These are phyloP conservation scores for Amaranthus cruentus DNA, from an alignment of 148 eudicot genomes.

Conservation along the genomic window DNA sequence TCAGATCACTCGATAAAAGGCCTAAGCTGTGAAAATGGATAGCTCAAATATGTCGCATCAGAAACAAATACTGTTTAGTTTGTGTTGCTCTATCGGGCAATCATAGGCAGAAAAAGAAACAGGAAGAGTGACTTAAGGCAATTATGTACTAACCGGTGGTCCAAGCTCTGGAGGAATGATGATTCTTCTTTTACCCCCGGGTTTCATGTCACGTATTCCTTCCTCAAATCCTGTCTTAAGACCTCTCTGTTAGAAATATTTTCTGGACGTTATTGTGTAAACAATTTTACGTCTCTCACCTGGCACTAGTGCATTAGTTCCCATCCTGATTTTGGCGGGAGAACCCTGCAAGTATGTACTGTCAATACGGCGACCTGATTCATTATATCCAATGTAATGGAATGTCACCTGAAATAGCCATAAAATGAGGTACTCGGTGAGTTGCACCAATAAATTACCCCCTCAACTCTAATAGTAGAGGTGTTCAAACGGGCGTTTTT, in stretches of 20 bases:
- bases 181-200: slow-evolving; percentile 93
- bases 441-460: background rate
- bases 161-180: slow-evolving; percentile 97
- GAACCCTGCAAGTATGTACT: slow-evolving; percentile 86
- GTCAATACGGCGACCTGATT: slow-evolving; percentile 96
- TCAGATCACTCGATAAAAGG: background rate
- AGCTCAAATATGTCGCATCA: background rate
- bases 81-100: background rate
- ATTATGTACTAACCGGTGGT: slow-evolving; percentile 71
- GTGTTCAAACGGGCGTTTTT: no score
- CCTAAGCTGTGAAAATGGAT: background rate
- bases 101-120: background rate
- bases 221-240: slow-evolving; percentile 73
- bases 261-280: background rate
- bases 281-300: slow-evolving; percentile 33
- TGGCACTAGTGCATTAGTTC: slow-evolving; percentile 86
- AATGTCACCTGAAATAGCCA: slow-evolving; percentile 58
- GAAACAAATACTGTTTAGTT: background rate
- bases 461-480: background rate
- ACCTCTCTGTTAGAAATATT: slow-evolving; percentile 20
- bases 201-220: slow-evolving; percentile 92
- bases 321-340: slow-evolving; percentile 92
- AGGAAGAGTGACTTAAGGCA: background rate
- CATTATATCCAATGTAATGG: slow-evolving; percentile 89
- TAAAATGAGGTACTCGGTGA: background rate